phyloP scores from a whole-genome alignment of 2,329 filamentous ascomycete species.

The Geosmithia flava region DNA sequence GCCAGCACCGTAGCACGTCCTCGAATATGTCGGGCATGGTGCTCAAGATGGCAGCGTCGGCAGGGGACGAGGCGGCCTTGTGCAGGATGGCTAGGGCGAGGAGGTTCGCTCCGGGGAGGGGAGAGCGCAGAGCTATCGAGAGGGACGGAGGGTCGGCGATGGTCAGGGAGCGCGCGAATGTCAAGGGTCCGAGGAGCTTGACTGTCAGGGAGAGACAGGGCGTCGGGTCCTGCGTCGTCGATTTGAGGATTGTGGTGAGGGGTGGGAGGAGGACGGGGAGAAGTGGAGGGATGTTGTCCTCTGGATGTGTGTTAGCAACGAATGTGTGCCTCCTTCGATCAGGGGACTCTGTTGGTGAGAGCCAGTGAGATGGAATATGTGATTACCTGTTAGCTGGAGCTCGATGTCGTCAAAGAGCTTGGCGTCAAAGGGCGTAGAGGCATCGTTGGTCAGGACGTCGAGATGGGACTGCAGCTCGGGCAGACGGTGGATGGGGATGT shows the following conservation, averaged over 20 bases:
- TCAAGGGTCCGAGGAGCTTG: conserved; percentile 41
- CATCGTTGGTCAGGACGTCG: conserved; percentile 30
- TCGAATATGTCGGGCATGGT: conserved; percentile 34
- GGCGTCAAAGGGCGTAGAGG: conserved; percentile 26
- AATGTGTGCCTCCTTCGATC: too few relatives aligned
- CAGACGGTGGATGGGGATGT: conserved; percentile 35
- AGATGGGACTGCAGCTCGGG: conserved; percentile 43
- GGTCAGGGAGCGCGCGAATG: conserved; percentile 36
- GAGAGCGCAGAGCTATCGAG: conserved; percentile 38
- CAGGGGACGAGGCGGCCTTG: conserved; percentile 36
- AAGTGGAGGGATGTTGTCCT: conserved; percentile 27
- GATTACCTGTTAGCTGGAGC: conserved; percentile 41
- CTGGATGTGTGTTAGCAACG: background rate
- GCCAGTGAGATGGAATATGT: background rate
- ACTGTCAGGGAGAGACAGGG: conserved; percentile 38
- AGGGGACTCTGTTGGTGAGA: too few relatives aligned
- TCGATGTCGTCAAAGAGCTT: conserved; percentile 47
- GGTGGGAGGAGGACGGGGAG: conserved; percentile 40
- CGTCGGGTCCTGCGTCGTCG: conserved; percentile 35
- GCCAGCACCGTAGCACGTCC: conserved; percentile 37
- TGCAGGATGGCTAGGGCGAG: conserved; percentile 43
- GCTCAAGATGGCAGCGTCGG: conserved; percentile 37
- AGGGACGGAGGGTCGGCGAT: conserved; percentile 39
- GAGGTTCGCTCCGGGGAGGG: conserved; percentile 42
- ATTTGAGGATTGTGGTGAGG: conserved; percentile 38